Evolutionary conservation across 2,329 filamentous ascomycete species (phyloP), one percentile per base, ranked within the genome.

Genomic region (Colletotrichum sidae): DNA sequence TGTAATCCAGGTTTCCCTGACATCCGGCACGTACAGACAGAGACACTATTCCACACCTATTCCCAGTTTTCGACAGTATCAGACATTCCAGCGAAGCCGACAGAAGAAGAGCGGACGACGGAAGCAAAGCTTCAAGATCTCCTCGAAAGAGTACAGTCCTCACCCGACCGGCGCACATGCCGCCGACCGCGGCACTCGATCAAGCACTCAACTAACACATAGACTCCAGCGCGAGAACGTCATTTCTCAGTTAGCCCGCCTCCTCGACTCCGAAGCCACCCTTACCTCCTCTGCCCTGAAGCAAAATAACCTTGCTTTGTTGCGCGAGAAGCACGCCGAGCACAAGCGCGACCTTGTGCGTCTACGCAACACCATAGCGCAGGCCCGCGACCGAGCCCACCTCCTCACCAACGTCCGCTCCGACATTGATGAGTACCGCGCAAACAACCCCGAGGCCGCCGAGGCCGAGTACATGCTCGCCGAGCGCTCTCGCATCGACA

Each of bases 391-490:
- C 78, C 90, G 94, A 69, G 92, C 92, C 61, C 97, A 98, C 78
- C 88, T 99, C 38, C 88, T 99, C 60, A 91, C 90, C 57, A 96
- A 93, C 74, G 94, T 99, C 53, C 92, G 93, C 68, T 92, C 91
- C 72, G 96, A 99, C 77, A 98, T 98, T 77, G 87, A 93, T 77
- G 90, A 93, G 59, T 97, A 97, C 81, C 92, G 92, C 59, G 88
- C 90, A 54, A 88, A 88, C 61, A 96, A 97, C 75, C 92, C 93
- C 8, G 92, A 88, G 71, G 89, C 89, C 3, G 92, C 90, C 59
- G 96, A 98, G 80, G 93, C 93, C 51, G 95, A 99, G 67, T 99
- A 98, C 82, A 97, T 99, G 94, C 86, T 99, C 35, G 91, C 92
- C 72, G 96, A 99, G 84, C 87, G 96, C 55, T 83, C 84, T 68